Base-by-base conservation (phyloP, 441 rosid species). In the Euphorbia celastroides region DNA sequence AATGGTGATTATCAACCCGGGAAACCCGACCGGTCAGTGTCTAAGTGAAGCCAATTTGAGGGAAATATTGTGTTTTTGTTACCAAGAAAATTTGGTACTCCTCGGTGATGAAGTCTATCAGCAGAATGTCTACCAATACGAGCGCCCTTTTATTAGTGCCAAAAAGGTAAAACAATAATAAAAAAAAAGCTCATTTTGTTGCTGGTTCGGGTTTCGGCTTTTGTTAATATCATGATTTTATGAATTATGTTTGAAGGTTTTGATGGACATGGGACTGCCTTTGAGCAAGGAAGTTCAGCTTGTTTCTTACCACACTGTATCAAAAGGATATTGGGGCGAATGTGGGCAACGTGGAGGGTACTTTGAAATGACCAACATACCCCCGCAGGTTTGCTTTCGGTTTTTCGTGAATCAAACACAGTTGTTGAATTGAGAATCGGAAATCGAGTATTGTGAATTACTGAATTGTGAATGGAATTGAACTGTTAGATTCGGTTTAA, bases 281-380 rank as follows among this genome's bases (percentile, higher is more conserved):
- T 27, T 86, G 9, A 89, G 90, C 92, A 86, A 79, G 80, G 95
- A 86, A 81, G 79, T 93, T 28, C 97, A 91, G 84, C 96, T 93
- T 58, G 88, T 93, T 70, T 93, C 99, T 34, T 93, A 90, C 83
- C 99, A 93, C 81, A 82, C 96, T 0, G 95, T 93, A 44, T 93
- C 99, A 26, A 93, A 93, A 88, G 99, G 99, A 71, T 93, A 88
- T 77, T 93, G 95, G 95, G 97, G 99, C 0, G 99, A 93, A 81
- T 93, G 99, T 51, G 99, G 99, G 73, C 99, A 91, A 81, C 84
- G 99, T 20, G 99, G 99, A 79, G 99, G 99, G 71, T 93, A 93
- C 85, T 91, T 93, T 73, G 97, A 93, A 87, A 89, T 91, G 97
- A 91, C 97, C 31, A 93, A 93, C 79, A 80, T 94, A 60, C 92